These are phyloP conservation scores for Toxoplasma gondii DNA, from an alignment of 169 alveolate species.

Conservation along the genomic window DNA sequence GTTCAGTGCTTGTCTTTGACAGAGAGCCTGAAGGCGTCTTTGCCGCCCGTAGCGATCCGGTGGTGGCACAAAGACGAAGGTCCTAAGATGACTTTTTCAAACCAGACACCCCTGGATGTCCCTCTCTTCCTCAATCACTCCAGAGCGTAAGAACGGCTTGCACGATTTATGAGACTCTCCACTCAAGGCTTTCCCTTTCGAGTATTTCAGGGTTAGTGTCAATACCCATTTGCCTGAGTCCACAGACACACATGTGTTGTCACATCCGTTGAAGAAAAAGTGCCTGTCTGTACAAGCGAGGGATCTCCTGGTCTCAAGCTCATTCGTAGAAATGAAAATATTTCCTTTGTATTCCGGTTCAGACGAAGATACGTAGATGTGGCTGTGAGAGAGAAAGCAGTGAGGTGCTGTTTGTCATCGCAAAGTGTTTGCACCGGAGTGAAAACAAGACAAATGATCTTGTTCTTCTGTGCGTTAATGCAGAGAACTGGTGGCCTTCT, in stretches of 20 bases:
- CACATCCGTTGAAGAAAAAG: not conserved
- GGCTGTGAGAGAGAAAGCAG: too few relatives aligned
- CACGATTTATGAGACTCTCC: not conserved
- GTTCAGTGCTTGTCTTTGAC: slow-evolving; percentile 60
- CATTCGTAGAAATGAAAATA: too few relatives aligned
- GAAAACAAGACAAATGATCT: not conserved
- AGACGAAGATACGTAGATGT: too few relatives aligned
- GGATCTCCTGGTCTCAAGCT: too few relatives aligned
- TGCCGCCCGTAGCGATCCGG: slow-evolving; percentile 68
- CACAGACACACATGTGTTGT: not conserved
- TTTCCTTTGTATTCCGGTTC: too few relatives aligned
- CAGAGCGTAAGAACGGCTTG: slow-evolving; percentile 33
- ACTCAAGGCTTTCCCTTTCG: not conserved
- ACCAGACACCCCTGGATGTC: slow-evolving; percentile 7
- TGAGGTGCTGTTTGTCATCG: too few relatives aligned
- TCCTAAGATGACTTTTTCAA: slow-evolving; percentile 11
- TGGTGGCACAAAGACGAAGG: slow-evolving; percentile 65
- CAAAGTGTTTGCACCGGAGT: too few relatives aligned
- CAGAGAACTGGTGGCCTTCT: slow-evolving; percentile 69
- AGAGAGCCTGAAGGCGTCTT: slow-evolving; percentile 43
- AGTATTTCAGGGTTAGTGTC: not conserved
- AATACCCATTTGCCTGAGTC: not conserved
- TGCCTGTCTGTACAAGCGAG: too few relatives aligned
- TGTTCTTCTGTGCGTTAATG: not conserved
- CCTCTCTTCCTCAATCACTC: slow-evolving; percentile 68